Percentiles rank a stretch among this genome's conserved stretches.
These are phyloP conservation scores for Heracleum sosnowskyi DNA, from an alignment of 129 eudicot species.

Conservation along the genomic window DNA sequence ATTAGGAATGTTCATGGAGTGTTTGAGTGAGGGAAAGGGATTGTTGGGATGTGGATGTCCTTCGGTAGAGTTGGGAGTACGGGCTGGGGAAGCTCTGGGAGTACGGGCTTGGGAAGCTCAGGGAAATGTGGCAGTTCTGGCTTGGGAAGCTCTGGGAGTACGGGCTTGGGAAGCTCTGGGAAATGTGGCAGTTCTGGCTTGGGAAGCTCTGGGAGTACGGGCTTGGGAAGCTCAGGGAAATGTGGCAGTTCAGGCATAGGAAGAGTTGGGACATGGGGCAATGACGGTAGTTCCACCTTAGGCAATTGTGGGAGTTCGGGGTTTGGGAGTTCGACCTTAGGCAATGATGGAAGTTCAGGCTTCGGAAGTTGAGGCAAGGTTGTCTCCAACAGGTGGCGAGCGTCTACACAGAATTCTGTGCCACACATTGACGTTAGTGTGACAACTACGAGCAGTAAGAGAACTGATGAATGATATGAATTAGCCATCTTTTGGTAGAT, in stretches of 20 bases:
- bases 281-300: neutral
- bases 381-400: conserved; percentile 16
- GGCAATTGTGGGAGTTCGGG: neutral
- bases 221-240: neutral
- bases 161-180: conserved; percentile 4
- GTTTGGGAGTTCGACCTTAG: conserved; percentile 1
- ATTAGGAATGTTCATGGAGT: neutral
- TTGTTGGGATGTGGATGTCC: conserved; percentile 1
- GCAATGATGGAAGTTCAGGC: conserved; percentile 9
- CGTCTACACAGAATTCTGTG: neutral
- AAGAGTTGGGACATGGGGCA: neutral
- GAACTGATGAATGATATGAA: neutral
- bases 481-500: conserved; percentile 2
- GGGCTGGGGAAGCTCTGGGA: conserved; percentile 17
- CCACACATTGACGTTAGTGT: conserved; percentile 11
- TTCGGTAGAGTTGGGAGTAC: conserved; percentile 7
- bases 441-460: neutral
- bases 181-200: neutral
- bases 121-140: conserved; percentile 18
- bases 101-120: conserved; percentile 14
- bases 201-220: too few species aligned
- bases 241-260: conserved; percentile 4
- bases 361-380: conserved; percentile 13
- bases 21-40: neutral
- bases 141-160: conserved; percentile 16